Conservation (phyloP, 371 early-diverging fungal species). For the Mortierella sp. region DNA sequence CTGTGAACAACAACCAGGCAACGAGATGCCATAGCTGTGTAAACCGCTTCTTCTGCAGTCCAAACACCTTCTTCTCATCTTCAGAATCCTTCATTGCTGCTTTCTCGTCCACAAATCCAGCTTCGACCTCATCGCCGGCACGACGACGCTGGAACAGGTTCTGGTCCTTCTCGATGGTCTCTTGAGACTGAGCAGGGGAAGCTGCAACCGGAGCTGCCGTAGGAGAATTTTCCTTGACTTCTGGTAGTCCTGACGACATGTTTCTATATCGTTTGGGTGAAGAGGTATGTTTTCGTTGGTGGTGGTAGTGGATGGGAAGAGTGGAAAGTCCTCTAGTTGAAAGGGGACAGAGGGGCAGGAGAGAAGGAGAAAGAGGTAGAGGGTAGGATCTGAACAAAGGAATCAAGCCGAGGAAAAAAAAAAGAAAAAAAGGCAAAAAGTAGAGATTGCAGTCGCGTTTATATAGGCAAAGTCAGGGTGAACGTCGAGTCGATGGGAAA, state of each 20-base stretch:
- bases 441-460: not conserved
- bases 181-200: constrained; percentile 9
- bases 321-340: constrained; percentile 1
- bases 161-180: constrained; percentile 29
- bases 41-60: constrained; percentile 19
- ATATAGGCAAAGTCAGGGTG: not conserved
- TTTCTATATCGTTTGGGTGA: constrained; percentile 1
- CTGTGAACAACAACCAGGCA: constrained; percentile 43
- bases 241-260: constrained; percentile 26
- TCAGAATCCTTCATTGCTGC: constrained; percentile 10
- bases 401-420: constrained; percentile 4
- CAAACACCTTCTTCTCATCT: constrained; percentile 46
- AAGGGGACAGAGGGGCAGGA: not conserved
- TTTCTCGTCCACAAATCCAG: constrained; percentile 24
- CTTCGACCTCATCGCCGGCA: constrained; percentile 26
- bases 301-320: not conserved
- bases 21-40: constrained; percentile 18
- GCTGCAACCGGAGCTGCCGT: not conserved
- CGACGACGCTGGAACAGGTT: constrained; percentile 28
- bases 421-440: constrained; percentile 7
- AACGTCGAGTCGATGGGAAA: too few relatives aligned
- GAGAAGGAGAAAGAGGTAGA: too few relatives aligned
- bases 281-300: too few relatives aligned
- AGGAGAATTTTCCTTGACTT: constrained; percentile 32
- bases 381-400: not conserved